Conservation (phyloP, 176 grass and related monocot species). For the Eleusine coracana region DNA sequence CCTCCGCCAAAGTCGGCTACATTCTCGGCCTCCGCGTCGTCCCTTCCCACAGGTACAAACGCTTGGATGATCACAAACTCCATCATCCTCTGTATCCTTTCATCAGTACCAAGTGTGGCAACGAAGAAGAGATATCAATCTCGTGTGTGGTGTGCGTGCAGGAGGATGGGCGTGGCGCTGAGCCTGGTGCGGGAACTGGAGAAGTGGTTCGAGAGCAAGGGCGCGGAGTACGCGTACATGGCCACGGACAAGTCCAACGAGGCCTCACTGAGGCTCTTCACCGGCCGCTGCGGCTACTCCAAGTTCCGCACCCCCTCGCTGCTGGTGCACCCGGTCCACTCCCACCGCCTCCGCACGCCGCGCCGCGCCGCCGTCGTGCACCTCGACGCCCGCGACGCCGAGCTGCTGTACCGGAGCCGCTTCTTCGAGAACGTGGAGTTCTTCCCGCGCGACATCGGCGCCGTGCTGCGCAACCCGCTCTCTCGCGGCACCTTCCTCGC, state of each 20-base stretch:
- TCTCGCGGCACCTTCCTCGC: slow-evolving; percentile 75
- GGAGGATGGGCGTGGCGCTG: slow-evolving; percentile 75
- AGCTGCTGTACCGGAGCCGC: slow-evolving; percentile 57
- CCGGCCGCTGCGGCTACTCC: slow-evolving; percentile 70
- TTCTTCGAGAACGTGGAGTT: slow-evolving; percentile 69
- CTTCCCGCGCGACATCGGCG: slow-evolving; percentile 84
- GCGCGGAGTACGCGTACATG: slow-evolving; percentile 91
- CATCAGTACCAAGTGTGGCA: too few species aligned
- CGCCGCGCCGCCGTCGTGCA: slow-evolving; percentile 37
- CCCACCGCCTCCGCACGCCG: slow-evolving; percentile 53
- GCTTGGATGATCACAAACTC: not conserved
- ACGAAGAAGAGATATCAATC: too few species aligned
- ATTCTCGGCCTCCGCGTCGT: slow-evolving; percentile 79
- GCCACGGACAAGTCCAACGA: slow-evolving; percentile 80
- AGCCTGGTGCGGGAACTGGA: slow-evolving; percentile 60
- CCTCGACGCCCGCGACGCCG: slow-evolving; percentile 57
- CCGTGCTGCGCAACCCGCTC: slow-evolving; percentile 66
- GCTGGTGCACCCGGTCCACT: slow-evolving; percentile 87
- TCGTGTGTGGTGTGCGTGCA: too few species aligned
- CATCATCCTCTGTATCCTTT: not conserved
- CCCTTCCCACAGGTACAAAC: slow-evolving; percentile 50
- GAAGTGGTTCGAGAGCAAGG: slow-evolving; percentile 61
- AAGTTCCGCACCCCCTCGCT: slow-evolving; percentile 94
- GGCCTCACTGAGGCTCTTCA: slow-evolving; percentile 82
- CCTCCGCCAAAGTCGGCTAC: slow-evolving; percentile 59